Evolutionary conservation across 306 rosid species (phyloP), one percentile per base, ranked within the genome.

Genomic region (Prinsepia uniflora): DNA sequence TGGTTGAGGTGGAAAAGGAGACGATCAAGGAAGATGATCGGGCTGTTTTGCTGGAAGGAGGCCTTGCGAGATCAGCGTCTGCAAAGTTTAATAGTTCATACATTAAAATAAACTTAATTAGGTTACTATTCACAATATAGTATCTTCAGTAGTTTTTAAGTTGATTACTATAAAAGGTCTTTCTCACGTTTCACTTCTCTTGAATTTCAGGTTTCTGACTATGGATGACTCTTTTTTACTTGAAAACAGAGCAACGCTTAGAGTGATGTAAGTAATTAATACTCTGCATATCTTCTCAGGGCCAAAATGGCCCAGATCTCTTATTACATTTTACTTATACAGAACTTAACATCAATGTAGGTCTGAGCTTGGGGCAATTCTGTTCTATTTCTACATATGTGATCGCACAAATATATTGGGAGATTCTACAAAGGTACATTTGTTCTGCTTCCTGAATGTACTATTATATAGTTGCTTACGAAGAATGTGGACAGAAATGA

Each of bases 201-300:
- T 70, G 49, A 39, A 20, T 68, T 71, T 78, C 65, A 95, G 99
- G 92, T 95, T 95, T 83, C 66, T 91, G 81, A 89, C 96, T 41
- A 79, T 95, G 96, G 99, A 95, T 61, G 99, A 91, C 54, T 76
- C 91, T 36, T 95, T 95, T 85, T 79, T 91, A 81, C 82, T 95
- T 50, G 96, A 95, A 84, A 85, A 95, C 72, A 86, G 99, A 57
- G 83, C 84, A 59, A 91, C 84, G 30, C 76, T 95, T 76, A 86
- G 99, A 83, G 97, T 96, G 78, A 82, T 95, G 99, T 95, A 86
- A 80, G 97, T 86, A 74, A 61, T 70, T 42, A 24, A 73, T 64
- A 47, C 34, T 53, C 65, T 67, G 56, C 30, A 54, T 42, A 53
- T 70, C 71, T 79, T 72, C 45, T 75, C 40, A 30, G 18, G 55